Percentiles rank a stretch among this genome's conserved stretches.
phyloP scores from a whole-genome alignment of 202 grass and related monocot species.

The Tripidium arundinaceum region DNA sequence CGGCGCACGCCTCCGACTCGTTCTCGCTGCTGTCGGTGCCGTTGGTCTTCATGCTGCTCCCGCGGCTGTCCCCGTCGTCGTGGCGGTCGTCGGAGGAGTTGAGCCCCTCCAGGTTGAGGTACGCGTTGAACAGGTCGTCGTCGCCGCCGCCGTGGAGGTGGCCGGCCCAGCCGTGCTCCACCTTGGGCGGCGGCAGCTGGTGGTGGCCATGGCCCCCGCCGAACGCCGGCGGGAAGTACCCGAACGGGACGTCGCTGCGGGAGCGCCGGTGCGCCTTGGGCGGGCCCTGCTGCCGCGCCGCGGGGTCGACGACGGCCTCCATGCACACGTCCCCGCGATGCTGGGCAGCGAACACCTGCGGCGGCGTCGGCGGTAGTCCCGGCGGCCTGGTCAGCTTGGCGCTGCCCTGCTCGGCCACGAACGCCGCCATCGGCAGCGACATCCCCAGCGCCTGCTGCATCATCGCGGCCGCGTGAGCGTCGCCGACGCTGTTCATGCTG shows the following conservation, averaged over 20 bases:
- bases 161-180: constrained; percentile 39
- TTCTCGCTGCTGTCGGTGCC: constrained; percentile 84
- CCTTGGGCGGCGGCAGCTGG: constrained; percentile 40
- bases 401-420: not conserved
- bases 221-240: constrained; percentile 36
- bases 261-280: constrained; percentile 59
- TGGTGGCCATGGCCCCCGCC: not conserved
- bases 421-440: constrained; percentile 35
- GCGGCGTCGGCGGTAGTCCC: constrained; percentile 47
- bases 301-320: constrained; percentile 22
- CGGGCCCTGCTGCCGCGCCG: not conserved
- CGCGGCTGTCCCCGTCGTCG: constrained; percentile 54
- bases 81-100: constrained; percentile 59
- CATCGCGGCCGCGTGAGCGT: constrained; percentile 20
- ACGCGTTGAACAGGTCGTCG: constrained; percentile 74
- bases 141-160: constrained; percentile 6
- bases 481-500: constrained; percentile 24
- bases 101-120: constrained; percentile 77
- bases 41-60: constrained; percentile 63
- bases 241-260: constrained; percentile 65
- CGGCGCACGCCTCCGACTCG: constrained; percentile 56
- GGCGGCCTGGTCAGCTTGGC: constrained; percentile 36
- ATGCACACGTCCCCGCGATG: constrained; percentile 30
- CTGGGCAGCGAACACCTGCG: constrained; percentile 2
- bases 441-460: constrained; percentile 29